phyloP scores from a whole-genome alignment of 1,139 yeast species.

The Blastobotrys apis region DNA sequence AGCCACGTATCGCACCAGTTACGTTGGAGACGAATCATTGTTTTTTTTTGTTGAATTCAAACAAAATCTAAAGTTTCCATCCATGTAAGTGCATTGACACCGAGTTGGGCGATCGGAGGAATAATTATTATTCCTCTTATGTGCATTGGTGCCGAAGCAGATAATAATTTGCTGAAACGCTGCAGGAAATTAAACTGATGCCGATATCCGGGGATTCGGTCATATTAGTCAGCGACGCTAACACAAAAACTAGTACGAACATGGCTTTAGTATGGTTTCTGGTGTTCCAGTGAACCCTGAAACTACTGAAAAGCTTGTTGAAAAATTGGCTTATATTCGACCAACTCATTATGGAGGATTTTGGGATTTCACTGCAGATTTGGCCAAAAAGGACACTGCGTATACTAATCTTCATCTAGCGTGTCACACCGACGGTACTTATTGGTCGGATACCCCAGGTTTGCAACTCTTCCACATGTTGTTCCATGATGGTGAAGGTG shows the following conservation, averaged over 20 bases:
- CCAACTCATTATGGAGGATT: conserved; percentile 79
- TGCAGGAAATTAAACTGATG: not conserved
- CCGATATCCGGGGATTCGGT: too few relatives aligned
- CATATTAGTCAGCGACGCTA: too few relatives aligned
- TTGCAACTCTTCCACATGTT: conserved; percentile 67
- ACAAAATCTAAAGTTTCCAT: too few relatives aligned
- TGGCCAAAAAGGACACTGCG: conserved; percentile 69
- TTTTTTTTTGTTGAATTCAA: too few relatives aligned
- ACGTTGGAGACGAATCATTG: too few relatives aligned
- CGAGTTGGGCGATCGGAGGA: conserved; percentile 3
- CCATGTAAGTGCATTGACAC: conserved; percentile 8
- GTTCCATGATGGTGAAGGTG: conserved; percentile 67
- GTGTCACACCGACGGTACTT: conserved; percentile 73
- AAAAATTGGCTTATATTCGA: conserved; percentile 57
- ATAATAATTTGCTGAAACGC: not conserved
- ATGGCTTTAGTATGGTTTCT: conserved; percentile 63
- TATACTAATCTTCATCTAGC: conserved; percentile 67
- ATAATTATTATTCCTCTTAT: not conserved
- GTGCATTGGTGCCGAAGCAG: not conserved
- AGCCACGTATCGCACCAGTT: too few relatives aligned
- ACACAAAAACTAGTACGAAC: conserved; percentile 41
- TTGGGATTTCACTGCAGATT: conserved; percentile 76
- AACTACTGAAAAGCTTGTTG: conserved; percentile 57
- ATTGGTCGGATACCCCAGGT: conserved; percentile 76
- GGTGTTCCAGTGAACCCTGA: conserved; percentile 61